phyloP scores from a whole-genome alignment of 305 asterid genomes.

The Ilex paraguariensis region DNA sequence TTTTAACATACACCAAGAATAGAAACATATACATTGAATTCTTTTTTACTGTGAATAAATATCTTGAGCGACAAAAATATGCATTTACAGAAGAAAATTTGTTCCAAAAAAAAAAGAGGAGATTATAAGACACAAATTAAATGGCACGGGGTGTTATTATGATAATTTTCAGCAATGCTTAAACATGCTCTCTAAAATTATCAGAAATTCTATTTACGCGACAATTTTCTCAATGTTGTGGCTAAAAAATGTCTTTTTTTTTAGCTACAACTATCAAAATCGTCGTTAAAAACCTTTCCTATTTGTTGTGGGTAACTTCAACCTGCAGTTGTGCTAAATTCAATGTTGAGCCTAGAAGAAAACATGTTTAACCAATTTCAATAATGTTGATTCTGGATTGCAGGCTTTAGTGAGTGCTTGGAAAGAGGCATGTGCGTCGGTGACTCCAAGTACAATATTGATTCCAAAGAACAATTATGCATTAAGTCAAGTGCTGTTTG shows the following conservation, averaged over 20 bases:
- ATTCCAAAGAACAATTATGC: conserved; percentile 18
- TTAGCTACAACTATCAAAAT: background rate
- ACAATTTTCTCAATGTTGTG: background rate
- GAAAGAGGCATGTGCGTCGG: conserved; percentile 19
- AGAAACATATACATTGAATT: background rate
- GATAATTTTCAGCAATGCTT: background rate
- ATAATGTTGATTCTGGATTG: background rate
- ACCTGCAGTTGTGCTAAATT: background rate
- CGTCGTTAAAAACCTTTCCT: background rate
- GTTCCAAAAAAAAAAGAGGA: no score
- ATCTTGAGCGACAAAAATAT: no score
- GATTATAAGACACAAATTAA: no score
- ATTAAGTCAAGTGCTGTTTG: conserved; percentile 11
- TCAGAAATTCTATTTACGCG: background rate
- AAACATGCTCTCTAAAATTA: no score
- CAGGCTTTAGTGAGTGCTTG: conserved; percentile 21
- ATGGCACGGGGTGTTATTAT: no score
- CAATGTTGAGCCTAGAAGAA: background rate
- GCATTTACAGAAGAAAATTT: no score
- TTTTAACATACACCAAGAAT: no score
- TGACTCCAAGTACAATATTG: conserved; percentile 12
- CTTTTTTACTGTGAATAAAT: background rate
- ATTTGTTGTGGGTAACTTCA: no score
- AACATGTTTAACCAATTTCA: background rate
- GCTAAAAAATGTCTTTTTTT: background rate